A percentile compares a stretch with the other conserved stretches of the same genome.
These are phyloP conservation scores for Pythium aphanidermatum DNA, from an alignment of 352 stramenopile species.

Conservation along the genomic window DNA sequence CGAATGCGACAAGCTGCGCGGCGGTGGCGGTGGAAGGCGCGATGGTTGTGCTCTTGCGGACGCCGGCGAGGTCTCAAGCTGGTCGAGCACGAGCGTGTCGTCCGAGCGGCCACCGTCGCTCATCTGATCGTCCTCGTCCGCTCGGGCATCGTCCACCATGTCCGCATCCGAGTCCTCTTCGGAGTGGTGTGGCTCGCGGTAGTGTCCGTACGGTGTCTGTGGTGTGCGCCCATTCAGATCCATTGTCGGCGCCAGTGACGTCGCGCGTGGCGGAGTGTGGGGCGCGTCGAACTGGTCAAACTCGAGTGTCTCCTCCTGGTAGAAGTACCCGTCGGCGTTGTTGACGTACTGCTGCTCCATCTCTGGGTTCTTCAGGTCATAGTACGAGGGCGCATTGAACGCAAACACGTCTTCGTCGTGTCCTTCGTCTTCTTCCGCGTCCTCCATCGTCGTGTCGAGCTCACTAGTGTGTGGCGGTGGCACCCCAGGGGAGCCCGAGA, in stretches of 20 bases:
- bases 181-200: slow-evolving; percentile 21
- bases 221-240: slow-evolving; percentile 4
- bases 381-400: slow-evolving; percentile 79
- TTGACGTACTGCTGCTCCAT: slow-evolving; percentile 75
- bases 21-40: not conserved
- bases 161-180: slow-evolving; percentile 20
- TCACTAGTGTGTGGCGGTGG: not conserved
- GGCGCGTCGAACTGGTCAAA: not conserved
- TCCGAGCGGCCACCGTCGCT: slow-evolving; percentile 33
- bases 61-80: slow-evolving; percentile 2
- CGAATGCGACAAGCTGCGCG: slow-evolving; percentile 1
- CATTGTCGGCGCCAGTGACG: too few relatives aligned
- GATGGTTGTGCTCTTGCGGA: slow-evolving; percentile 5
- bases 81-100: slow-evolving; percentile 36
- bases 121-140: slow-evolving; percentile 37
- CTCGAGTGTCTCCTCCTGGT: not conserved
- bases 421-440: slow-evolving; percentile 25
- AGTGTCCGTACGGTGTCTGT: slow-evolving; percentile 16
- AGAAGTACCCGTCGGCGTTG: slow-evolving; percentile 84
- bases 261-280: slow-evolving; percentile 5
- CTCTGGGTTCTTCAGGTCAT: slow-evolving; percentile 71
- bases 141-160: slow-evolving; percentile 12
- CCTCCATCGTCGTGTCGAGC: slow-evolving; percentile 29
- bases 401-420: slow-evolving; percentile 61
- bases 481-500: too few relatives aligned